Percentiles rank a stretch among this genome's conserved stretches.
phyloP scores from a whole-genome alignment of 306 rosid genomes.

The Quercus ilex region DNA sequence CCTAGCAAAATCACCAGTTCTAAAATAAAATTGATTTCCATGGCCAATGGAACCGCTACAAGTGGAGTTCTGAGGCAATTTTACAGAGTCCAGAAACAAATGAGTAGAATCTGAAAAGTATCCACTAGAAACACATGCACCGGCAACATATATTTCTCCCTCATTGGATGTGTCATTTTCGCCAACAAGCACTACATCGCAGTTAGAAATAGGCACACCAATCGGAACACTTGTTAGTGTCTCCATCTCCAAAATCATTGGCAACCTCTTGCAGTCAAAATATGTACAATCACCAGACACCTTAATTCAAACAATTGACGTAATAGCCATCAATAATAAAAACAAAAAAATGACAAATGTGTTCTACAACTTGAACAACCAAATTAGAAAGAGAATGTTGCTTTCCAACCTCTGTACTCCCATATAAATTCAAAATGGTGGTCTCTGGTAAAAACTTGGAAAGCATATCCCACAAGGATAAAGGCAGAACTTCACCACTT shows the following conservation, averaged over 20 bases:
- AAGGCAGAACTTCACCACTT: slow-evolving; percentile 76
- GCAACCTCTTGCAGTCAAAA: slow-evolving; percentile 92
- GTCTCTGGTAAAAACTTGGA: slow-evolving; percentile 65
- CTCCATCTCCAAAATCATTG: slow-evolving; percentile 61
- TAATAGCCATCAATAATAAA: slow-evolving; percentile 24
- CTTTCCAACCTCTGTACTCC: slow-evolving; percentile 81
- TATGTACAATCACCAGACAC: slow-evolving; percentile 94
- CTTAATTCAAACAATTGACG: slow-evolving; percentile 35
- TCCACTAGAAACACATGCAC: slow-evolving; percentile 69
- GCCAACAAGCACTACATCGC: slow-evolving; percentile 60
- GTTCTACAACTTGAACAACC: neutral
- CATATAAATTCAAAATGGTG: slow-evolving; percentile 76
- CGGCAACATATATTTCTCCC: slow-evolving; percentile 81
- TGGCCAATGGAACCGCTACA: slow-evolving; percentile 27
- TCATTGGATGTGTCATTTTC: slow-evolving; percentile 46
- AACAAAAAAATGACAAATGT: neutral
- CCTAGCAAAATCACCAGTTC: slow-evolving; percentile 75
- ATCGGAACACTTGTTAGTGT: slow-evolving; percentile 68
- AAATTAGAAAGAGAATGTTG: slow-evolving; percentile 4
- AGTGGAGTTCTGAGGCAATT: slow-evolving; percentile 34
- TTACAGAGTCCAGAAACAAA: slow-evolving; percentile 31
- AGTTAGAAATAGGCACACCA: slow-evolving; percentile 74
- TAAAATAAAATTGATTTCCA: slow-evolving; percentile 41
- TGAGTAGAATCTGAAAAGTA: slow-evolving; percentile 48
- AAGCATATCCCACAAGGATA: slow-evolving; percentile 60